Evolutionary conservation across 768 basidiomycete species (phyloP).

Genomic region (Serendipita sp.): DNA sequence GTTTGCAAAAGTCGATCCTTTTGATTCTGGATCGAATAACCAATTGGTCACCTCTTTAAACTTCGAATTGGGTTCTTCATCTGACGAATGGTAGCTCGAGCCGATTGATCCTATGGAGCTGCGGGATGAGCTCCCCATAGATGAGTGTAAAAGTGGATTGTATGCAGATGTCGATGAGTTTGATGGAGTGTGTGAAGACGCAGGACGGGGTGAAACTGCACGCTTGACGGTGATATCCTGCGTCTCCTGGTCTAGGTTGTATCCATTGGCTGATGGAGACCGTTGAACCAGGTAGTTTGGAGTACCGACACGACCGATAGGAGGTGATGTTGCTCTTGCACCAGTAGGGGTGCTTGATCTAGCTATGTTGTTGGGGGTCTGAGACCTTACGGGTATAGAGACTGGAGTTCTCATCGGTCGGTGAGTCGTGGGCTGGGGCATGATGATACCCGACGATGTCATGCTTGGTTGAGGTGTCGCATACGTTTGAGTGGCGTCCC

Average conservation of each 20-base stretch:
- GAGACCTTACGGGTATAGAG: neutral
- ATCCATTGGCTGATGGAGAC: neutral
- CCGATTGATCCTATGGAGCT: constrained; percentile 67
- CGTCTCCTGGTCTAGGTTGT: neutral
- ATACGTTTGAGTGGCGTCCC: neutral
- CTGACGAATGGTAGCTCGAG: constrained; percentile 76
- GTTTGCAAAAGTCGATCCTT: constrained; percentile 2
- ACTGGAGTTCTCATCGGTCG: neutral
- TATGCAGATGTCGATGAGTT: neutral
- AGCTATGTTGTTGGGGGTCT: neutral
- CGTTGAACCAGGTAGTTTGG: constrained; percentile 1
- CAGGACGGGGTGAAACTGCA: constrained; percentile 1
- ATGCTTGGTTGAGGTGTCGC: neutral
- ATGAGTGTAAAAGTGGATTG: constrained; percentile 46
- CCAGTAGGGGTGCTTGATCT: neutral
- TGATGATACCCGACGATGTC: neutral
- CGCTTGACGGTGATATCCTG: neutral
- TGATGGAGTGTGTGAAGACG: neutral
- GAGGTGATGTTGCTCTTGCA: neutral
- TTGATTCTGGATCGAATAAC: constrained; percentile 2
- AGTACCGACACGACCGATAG: neutral
- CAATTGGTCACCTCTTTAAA: constrained; percentile 2
- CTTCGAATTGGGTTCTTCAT: constrained; percentile 38
- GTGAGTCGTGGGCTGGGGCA: neutral
- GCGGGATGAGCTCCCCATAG: constrained; percentile 55